Base-by-base conservation (phyloP, 352 stramenopile species). In the Phytophthora pistaciae region DNA sequence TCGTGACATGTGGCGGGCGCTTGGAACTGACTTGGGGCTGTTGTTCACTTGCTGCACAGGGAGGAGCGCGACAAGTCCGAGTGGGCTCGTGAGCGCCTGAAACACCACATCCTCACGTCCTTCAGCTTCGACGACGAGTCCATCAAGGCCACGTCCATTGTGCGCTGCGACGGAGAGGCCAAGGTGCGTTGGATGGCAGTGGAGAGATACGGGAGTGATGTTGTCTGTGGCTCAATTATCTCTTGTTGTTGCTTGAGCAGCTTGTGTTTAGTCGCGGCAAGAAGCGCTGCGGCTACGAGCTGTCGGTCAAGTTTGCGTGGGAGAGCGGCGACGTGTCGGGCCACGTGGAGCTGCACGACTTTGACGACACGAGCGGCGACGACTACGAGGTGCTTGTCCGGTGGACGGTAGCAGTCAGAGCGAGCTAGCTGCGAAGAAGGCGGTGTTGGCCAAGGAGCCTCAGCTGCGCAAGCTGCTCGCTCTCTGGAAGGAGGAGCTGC, bases 261-360 rank as follows among this genome's bases (percentile, higher is more conserved):
- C 25, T 91, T 66, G 85, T 96, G 14, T 93, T 94, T 58, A 94
- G 87, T 65, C 85, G 89, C 42, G 85, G 89, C 48, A 93, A 94
- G 78, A 96, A 96, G 70, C 89, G 89, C 48, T 96, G 89, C 50
- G 87, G 89, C 5, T 96, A 94, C 64, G 87, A 96, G 48, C 82
- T 96, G 29, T 85, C 82, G 53, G 77, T 96, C 74, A 94, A 94
- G 72, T 96, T 94, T 57, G 84, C 87, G 60, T 95, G 87, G 80
- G 42, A 75, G 16, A 82, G 80, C 3, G 74, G 77, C 44, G 74
- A 82, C 4, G 79, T 91, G 18, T 81, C 78, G 36, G 89, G 89
- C 29, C 74, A 92, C 56, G 76, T 96, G 18, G 86, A 96, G 71
- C 67, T 96, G 33, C 84, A 93, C 59, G 89, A 95, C 75, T 96